Percentiles rank a stretch among this genome's conserved stretches.
These are phyloP conservation scores for Magnusiomyces fungicola DNA, from an alignment of 1,139 yeast genomes.

Conservation along the genomic window DNA sequence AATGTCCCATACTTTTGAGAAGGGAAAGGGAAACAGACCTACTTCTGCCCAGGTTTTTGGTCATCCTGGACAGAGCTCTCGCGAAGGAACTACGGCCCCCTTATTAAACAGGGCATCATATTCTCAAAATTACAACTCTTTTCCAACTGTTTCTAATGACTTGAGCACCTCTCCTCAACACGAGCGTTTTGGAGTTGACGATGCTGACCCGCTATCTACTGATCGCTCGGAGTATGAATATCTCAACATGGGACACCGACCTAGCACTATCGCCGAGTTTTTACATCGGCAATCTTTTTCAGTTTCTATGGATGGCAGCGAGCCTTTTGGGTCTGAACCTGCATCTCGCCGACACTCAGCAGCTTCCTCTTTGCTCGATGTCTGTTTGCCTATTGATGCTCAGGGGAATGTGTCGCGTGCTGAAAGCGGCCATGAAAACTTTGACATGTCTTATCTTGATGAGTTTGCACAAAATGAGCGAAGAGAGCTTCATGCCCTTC, in stretches of 20 bases:
- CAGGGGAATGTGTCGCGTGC: conserved; percentile 36
- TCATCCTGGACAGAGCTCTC: no score
- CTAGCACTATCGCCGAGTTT: conserved; percentile 1
- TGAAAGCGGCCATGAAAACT: conserved; percentile 45
- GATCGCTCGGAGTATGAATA: no score
- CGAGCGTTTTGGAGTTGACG: no score
- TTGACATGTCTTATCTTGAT: conserved; percentile 65
- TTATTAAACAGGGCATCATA: no score
- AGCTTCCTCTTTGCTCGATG: conserved; percentile 76
- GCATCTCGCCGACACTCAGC: conserved; percentile 64
- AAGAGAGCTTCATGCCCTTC: conserved; percentile 40
- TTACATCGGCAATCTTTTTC: conserved; percentile 1
- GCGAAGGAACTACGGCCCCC: no score
- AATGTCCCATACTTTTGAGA: neutral
- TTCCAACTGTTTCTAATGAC: no score
- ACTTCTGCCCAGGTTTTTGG: no score
- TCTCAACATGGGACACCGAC: neutral
- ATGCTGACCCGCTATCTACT: no score
- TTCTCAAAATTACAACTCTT: no score
- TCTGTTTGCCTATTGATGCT: conserved; percentile 65
- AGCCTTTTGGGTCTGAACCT: conserved; percentile 48
- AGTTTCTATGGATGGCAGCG: conserved; percentile 1
- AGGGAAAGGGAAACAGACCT: neutral
- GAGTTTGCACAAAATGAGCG: conserved; percentile 70
- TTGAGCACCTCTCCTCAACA: no score